phyloP scores from a whole-genome alignment of 345 rosid genomes.

The Excoecaria agallocha region DNA sequence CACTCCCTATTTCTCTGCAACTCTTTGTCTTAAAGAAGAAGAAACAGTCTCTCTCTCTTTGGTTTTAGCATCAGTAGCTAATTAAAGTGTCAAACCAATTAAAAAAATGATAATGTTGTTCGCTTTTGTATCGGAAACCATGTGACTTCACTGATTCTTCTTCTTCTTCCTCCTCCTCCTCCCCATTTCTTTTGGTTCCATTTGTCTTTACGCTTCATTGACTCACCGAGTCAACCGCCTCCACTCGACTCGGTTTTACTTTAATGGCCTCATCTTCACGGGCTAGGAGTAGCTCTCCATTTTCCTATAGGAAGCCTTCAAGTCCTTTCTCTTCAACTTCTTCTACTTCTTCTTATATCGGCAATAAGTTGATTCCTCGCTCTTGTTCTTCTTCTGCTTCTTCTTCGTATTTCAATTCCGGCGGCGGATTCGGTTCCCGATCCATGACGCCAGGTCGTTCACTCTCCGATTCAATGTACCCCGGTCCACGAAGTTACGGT shows the following conservation, averaged over 20 bases:
- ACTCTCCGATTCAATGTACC: slow-evolving; percentile 52
- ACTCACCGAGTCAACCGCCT: slow-evolving; percentile 40
- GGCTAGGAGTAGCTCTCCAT: slow-evolving; percentile 85
- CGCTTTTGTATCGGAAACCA: slow-evolving; percentile 60
- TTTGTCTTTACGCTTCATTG: slow-evolving; percentile 15
- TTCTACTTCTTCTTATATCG: slow-evolving; percentile 63
- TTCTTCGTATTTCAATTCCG: slow-evolving; percentile 49
- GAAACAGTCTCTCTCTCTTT: slow-evolving; percentile 46
- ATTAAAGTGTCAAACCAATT: slow-evolving; percentile 17
- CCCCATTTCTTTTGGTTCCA: slow-evolving; percentile 7
- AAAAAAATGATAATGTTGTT: slow-evolving; percentile 29
- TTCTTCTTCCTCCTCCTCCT: slow-evolving; percentile 37
- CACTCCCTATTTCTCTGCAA: slow-evolving; percentile 39
- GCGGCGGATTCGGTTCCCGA: slow-evolving; percentile 53
- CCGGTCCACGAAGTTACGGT: slow-evolving; percentile 42
- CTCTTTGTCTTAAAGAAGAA: slow-evolving; percentile 70
- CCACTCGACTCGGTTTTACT: not conserved
- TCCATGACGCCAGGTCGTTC: slow-evolving; percentile 76
- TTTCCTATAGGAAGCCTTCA: slow-evolving; percentile 67
- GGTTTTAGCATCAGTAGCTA: not conserved
- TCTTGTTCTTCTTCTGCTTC: slow-evolving; percentile 73
- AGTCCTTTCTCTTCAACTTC: slow-evolving; percentile 77
- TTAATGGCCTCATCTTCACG: slow-evolving; percentile 80
- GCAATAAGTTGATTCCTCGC: slow-evolving; percentile 65
- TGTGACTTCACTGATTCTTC: slow-evolving; percentile 78